A percentile compares a stretch with the other conserved stretches of the same genome.
Evolutionary conservation across 768 basidiomycete species (phyloP).

Genomic region (Suillus brevipes): DNA sequence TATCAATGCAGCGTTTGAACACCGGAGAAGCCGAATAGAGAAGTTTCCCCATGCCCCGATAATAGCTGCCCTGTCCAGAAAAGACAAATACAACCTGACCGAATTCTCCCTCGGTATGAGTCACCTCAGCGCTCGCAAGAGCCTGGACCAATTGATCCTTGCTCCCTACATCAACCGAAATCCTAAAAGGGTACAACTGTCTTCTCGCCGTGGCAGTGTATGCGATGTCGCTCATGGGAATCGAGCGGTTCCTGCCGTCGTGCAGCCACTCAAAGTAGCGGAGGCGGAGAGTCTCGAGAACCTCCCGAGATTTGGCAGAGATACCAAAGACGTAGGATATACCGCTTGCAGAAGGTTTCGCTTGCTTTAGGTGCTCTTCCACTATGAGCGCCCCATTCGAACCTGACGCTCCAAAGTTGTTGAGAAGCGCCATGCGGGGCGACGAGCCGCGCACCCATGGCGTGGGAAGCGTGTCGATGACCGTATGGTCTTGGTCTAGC

Average conservation of each 20-base stretch:
- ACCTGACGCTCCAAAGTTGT: conserved; percentile 77
- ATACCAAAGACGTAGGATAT: conserved; percentile 52
- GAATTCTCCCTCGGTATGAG: conserved; percentile 28
- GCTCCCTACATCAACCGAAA: conserved; percentile 47
- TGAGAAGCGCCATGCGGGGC: conserved; percentile 58
- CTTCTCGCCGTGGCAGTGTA: conserved; percentile 71
- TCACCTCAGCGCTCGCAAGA: conserved; percentile 38
- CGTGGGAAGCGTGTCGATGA: conserved; percentile 43
- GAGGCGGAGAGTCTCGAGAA: conserved; percentile 48
- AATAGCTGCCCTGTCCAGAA: conserved; percentile 73
- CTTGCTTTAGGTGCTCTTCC: conserved; percentile 46
- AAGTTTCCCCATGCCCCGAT: conserved; percentile 58
- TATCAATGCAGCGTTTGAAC: conserved; percentile 55
- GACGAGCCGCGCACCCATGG: conserved; percentile 44
- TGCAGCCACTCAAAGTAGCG: conserved; percentile 51
- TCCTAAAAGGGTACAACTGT: conserved; percentile 52
- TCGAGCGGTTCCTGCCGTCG: conserved; percentile 22
- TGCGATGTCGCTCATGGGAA: conserved; percentile 50
- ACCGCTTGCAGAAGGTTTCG: background rate
- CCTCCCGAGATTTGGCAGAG: conserved; percentile 54
- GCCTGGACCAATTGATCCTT: conserved; percentile 48
- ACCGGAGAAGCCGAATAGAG: conserved; percentile 51
- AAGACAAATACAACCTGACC: conserved; percentile 62
- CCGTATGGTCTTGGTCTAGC: conserved; percentile 45
- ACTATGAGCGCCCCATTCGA: conserved; percentile 65